Base-by-base conservation (phyloP, 306 rosid species). In the Geum urbanum region DNA sequence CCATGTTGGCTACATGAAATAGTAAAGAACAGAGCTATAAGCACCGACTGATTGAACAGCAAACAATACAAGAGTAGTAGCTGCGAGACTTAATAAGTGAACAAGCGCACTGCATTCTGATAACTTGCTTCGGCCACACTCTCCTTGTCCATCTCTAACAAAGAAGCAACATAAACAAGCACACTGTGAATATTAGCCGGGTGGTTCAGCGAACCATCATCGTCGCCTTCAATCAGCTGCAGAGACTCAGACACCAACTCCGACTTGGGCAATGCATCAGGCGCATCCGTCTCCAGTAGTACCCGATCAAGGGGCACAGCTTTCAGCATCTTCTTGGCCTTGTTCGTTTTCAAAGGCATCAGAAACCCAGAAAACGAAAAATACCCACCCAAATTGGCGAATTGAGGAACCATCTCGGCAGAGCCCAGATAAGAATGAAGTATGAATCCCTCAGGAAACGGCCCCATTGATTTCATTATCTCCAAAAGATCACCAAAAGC, bases 271-370 rank as follows among this genome's bases (percentile, higher is more conserved):
- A 87, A 85, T 9, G 91, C 98, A 78, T 94, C 95, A 13, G 98
- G 97, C n/a, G 97, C 98, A 81, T 94, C 98, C 0, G 96, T 86
- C 91, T 94, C 97, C 86, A 94, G 70, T 80, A 94, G 77, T 77
- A 94, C 84, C 80, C 95, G 83, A 65, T 88, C 90, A 48, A 81
- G 73, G 27, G 98, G 79, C 64, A 94, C 96, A 83, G 37, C 80
- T 85, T 84, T 85, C 60, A 90, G 82, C 94, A 85, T 90, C 79
- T 76, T 88, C 86, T 94, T 90, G 19, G 98, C 97, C 78, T 94
- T 90, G 58, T 58, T 78, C 12, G 72, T 79, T 71, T 86, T 79
- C 63, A 88, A 78, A 40, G 94, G 86, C 98, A 87, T 85, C 15
- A 90, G 86, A 80, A 86, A 94, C 63, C 97, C 97, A 50, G 97